These are phyloP conservation scores for Aspergillus sp. DNA, from an alignment of 2,329 filamentous ascomycete genomes.

Conservation along the genomic window DNA sequence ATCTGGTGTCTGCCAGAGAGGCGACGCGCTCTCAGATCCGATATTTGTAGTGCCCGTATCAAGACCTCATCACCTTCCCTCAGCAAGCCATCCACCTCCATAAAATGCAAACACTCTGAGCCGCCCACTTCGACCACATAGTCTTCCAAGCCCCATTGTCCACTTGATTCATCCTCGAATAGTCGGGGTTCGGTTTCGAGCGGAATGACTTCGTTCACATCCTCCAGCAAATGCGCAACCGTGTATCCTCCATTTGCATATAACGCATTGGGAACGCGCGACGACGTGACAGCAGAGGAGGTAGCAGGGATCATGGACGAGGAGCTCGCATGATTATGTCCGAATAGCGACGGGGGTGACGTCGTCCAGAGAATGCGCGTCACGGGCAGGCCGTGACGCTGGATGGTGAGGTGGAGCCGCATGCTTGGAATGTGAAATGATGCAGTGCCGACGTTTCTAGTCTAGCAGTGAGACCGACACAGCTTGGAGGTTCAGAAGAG, in stretches of 20 bases:
- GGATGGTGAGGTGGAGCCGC: slow-evolving; percentile 74
- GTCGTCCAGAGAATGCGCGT: slow-evolving; percentile 74
- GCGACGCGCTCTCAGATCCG: slow-evolving; percentile 73
- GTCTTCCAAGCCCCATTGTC: slow-evolving; percentile 83
- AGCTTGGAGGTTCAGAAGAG: background rate
- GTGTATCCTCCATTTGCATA: slow-evolving; percentile 63
- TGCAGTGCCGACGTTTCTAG: background rate
- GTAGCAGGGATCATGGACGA: slow-evolving; percentile 29
- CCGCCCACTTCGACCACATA: slow-evolving; percentile 82
- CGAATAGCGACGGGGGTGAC: slow-evolving; percentile 48
- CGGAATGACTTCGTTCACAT: slow-evolving; percentile 79
- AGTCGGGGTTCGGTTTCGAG: slow-evolving; percentile 66
- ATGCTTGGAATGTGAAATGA: slow-evolving; percentile 47
- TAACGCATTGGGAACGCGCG: slow-evolving; percentile 39
- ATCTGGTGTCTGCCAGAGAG: slow-evolving; percentile 83
- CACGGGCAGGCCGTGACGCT: slow-evolving; percentile 74
- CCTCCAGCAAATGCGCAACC: slow-evolving; percentile 74
- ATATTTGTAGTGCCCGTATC: slow-evolving; percentile 75
- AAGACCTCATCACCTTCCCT: slow-evolving; percentile 83
- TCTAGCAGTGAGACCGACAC: too few relatives aligned
- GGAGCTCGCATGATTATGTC: slow-evolving; percentile 28
- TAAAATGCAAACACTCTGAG: slow-evolving; percentile 89
- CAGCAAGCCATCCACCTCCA: slow-evolving; percentile 69
- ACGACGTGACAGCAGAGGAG: slow-evolving; percentile 40
- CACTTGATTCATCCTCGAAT: slow-evolving; percentile 39